Percentiles rank a stretch among this genome's conserved stretches.
Evolutionary conservation across 2,329 filamentous ascomycete species (phyloP).

Genomic region (Phialocephala subalpina): DNA sequence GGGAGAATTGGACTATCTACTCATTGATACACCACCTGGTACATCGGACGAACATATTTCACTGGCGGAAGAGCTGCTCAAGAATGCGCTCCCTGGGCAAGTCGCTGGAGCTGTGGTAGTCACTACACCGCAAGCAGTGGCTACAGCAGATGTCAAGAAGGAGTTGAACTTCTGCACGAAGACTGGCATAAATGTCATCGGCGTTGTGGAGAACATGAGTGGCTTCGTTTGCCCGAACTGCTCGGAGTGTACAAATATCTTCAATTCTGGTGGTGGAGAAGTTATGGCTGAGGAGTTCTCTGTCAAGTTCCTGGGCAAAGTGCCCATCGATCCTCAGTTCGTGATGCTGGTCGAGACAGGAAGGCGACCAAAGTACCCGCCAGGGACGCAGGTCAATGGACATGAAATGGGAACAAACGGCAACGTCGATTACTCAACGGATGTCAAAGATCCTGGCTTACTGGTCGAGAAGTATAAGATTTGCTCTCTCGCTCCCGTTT

Average conservation of each 20-base stretch:
- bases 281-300: slow-evolving; percentile 88
- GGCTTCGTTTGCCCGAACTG: slow-evolving; percentile 85
- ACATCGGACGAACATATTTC: slow-evolving; percentile 98
- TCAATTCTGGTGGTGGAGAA: slow-evolving; percentile 88
- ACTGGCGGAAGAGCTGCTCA: slow-evolving; percentile 83
- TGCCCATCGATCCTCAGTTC: slow-evolving; percentile 94
- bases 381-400: slow-evolving; percentile 70
- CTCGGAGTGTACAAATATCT: slow-evolving; percentile 90
- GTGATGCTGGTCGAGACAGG: slow-evolving; percentile 84
- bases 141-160: slow-evolving; percentile 86
- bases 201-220: slow-evolving; percentile 97
- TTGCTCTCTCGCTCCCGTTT: slow-evolving; percentile 76
- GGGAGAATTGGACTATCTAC: slow-evolving; percentile 86
- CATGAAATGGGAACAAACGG: slow-evolving; percentile 53
- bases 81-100: slow-evolving; percentile 68
- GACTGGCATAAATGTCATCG: slow-evolving; percentile 86
- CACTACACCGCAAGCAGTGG: slow-evolving; percentile 93
- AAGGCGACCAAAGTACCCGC: slow-evolving; percentile 69
- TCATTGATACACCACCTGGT: slow-evolving; percentile 95
- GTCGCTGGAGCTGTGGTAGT: slow-evolving; percentile 91
- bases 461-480: slow-evolving; percentile 76
- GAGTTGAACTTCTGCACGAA: slow-evolving; percentile 88
- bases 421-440: slow-evolving; percentile 41
- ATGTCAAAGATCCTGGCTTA: slow-evolving; percentile 49
- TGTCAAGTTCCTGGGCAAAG: slow-evolving; percentile 83